Conservation (phyloP, 352 stramenopile species). For the Phytophthora agathidicida region DNA sequence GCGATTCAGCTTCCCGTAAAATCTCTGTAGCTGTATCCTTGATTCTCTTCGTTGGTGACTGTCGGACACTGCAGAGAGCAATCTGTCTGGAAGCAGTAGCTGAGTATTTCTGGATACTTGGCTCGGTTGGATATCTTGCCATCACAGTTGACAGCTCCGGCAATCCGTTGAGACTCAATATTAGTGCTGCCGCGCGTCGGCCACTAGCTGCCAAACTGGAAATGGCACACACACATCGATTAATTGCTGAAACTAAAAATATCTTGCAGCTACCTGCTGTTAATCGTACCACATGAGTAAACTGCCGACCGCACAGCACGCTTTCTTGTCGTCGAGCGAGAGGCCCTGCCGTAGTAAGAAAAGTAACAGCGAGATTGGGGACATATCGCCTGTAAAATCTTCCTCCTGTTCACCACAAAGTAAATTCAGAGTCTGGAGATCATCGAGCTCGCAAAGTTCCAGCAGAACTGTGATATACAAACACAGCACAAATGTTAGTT, state of each 20-base stretch:
- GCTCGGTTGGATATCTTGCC: slow-evolving; percentile 71
- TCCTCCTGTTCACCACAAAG: slow-evolving; percentile 53
- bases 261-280: neutral
- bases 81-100: slow-evolving; percentile 63
- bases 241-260: neutral
- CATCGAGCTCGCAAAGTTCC: slow-evolving; percentile 73
- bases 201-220: slow-evolving; percentile 64
- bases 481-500: slow-evolving; percentile 1
- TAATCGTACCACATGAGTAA: slow-evolving; percentile 71
- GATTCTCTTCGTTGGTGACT: slow-evolving; percentile 39
- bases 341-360: slow-evolving; percentile 76
- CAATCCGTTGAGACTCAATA: slow-evolving; percentile 67
- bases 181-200: slow-evolving; percentile 47
- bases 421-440: slow-evolving; percentile 55
- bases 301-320: slow-evolving; percentile 71
- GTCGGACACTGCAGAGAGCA: slow-evolving; percentile 54
- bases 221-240: neutral
- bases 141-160: slow-evolving; percentile 77
- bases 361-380: slow-evolving; percentile 71
- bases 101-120: slow-evolving; percentile 73
- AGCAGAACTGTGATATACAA: slow-evolving; percentile 50
- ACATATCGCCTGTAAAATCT: slow-evolving; percentile 48
- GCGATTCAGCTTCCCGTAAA: slow-evolving; percentile 43
- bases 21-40: slow-evolving; percentile 51
- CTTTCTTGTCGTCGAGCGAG: slow-evolving; percentile 83